Evolutionary conservation across 495 filamentous ascomycete genomes (phyloP), one percentile per base, ranked within the genome.

Genomic region (Sordaria brevicollis): DNA sequence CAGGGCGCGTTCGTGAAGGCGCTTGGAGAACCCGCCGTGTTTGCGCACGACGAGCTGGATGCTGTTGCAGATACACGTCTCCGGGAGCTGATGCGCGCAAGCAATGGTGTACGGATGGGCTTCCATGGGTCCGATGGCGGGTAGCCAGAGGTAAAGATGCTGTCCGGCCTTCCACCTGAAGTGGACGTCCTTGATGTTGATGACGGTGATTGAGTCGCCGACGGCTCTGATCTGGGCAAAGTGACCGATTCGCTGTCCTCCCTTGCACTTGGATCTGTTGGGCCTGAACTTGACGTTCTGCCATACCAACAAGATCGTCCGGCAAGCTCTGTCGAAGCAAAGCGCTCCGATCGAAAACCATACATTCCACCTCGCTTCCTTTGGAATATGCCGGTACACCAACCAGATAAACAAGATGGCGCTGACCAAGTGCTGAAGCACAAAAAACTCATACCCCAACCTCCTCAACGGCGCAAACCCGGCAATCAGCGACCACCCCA

Each of bases 31-130:
- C 4, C 93, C 92, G 39, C 82, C 81, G 71, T 93, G 88, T 2
- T 90, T 86, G 62, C 90, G 88, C 10, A 95, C 83, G 21, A 92
- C 82, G 39, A 96, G 87, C 71, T 93, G 90, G 71, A 95, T 83
- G 74, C 83, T 84, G 71, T 86, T 84, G 79, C 83, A 86, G 72
- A 81, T 81, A 69, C 83, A 86, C 7, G 79, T 82, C 21, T 79
- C 78, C 2, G 80, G 77, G 29, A 81, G 65, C 70, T 79, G 79
- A 66, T 82, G 83, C 4, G 81, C 77, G 41, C 81, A 83, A 31
- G 89, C 85, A 69, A 96, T 92, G 7, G 92, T 94, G 76, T 94
- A 95, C 0, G 93, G 93, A 68, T 97, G 93, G 1, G 86, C 87
- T 76, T 96, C 90, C 4, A 93, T 74, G 0, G 87, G 86, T 0